Percentiles rank a stretch among this genome's conserved stretches.
Evolutionary conservation across 495 filamentous ascomycete species (phyloP).

Genomic region (Mycothermus thermophilus): DNA sequence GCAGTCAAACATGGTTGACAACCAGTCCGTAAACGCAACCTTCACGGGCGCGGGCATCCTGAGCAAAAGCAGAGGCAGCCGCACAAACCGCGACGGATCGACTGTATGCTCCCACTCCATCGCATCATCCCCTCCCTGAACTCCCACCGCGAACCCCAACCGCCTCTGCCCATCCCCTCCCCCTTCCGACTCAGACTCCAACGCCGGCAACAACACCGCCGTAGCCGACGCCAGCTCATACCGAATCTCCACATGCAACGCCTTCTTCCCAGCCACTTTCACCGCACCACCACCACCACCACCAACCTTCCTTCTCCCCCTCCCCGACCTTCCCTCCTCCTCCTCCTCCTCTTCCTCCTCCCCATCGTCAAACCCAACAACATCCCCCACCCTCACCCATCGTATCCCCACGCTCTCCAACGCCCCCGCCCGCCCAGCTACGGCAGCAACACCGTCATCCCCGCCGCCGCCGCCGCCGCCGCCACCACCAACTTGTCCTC

Average conservation of each 20-base stretch:
- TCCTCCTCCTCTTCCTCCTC: background rate
- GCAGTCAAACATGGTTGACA: slow-evolving; percentile 34
- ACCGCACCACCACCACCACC: slow-evolving; percentile 2
- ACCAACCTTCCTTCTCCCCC: no score
- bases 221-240: slow-evolving; percentile 29
- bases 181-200: slow-evolving; percentile 3
- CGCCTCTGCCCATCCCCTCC: background rate
- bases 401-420: slow-evolving; percentile 24
- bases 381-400: slow-evolving; percentile 11
- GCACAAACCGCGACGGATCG: slow-evolving; percentile 14
- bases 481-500: no score
- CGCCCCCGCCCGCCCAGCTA: slow-evolving; percentile 24
- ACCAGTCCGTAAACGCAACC: slow-evolving; percentile 25
- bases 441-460: slow-evolving; percentile 14
- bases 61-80: slow-evolving; percentile 29
- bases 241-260: slow-evolving; percentile 22
- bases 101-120: slow-evolving; percentile 6
- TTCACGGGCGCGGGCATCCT: slow-evolving; percentile 34
- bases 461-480: no score
- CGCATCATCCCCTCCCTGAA: background rate
- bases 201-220: slow-evolving; percentile 26
- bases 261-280: slow-evolving; percentile 2
- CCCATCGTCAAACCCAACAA: slow-evolving; percentile 9
- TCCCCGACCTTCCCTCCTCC: background rate
- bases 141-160: slow-evolving; percentile 1